phyloP scores from a whole-genome alignment of 192 early-diverging fungal species.

The Gigaspora rosea region DNA sequence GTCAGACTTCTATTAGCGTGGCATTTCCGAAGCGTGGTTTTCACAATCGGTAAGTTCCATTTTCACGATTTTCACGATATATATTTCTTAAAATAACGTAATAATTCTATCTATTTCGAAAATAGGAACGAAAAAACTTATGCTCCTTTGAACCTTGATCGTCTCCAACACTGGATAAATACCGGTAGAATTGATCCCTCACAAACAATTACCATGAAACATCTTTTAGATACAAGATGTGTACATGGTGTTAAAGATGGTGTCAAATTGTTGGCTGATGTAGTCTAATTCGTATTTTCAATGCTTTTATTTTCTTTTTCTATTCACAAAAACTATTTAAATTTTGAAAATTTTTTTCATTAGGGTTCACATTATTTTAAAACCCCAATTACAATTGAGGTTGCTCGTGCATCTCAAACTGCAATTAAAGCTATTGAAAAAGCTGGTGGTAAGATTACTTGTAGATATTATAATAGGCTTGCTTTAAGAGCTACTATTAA shows the following conservation, averaged over 20 bases:
- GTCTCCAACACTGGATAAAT: constrained; percentile 90
- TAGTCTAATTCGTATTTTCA: constrained; percentile 32
- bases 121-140: constrained; percentile 61
- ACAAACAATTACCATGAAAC: constrained; percentile 80
- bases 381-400: constrained; percentile 80
- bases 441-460: constrained; percentile 78
- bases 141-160: constrained; percentile 80
- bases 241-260: constrained; percentile 82
- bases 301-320: not conserved
- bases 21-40: constrained; percentile 89
- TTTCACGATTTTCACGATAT: not conserved
- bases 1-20: constrained; percentile 82
- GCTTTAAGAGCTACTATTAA: constrained; percentile 75
- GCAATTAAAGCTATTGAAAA: constrained; percentile 83
- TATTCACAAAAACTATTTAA: not conserved
- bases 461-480: constrained; percentile 77
- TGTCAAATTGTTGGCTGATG: constrained; percentile 75
- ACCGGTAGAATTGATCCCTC: constrained; percentile 77
- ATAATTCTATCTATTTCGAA: constrained; percentile 4
- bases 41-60: constrained; percentile 54
- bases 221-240: constrained; percentile 67
- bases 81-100: constrained; percentile 6
- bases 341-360: not conserved
- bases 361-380: constrained; percentile 80
- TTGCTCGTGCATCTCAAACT: constrained; percentile 73